Base-by-base conservation (phyloP, 2,329 filamentous ascomycete genomes). In the Fusarium papillatum region DNA sequence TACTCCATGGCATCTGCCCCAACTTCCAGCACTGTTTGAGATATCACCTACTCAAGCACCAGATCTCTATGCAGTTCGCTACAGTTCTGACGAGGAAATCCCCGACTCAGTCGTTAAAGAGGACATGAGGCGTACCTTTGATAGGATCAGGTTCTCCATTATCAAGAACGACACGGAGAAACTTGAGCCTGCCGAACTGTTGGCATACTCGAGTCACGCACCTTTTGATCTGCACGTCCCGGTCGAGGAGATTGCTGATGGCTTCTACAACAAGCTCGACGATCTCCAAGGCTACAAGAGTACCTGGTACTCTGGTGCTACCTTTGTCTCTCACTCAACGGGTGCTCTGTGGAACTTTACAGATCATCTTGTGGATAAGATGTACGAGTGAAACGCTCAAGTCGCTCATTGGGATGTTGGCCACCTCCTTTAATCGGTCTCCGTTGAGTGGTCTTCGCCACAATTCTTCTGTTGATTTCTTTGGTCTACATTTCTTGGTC, bases 341-440 rank as follows among this genome's bases (percentile, higher is more conserved):
- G 73, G 75, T 1, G 69, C 71, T 19, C 43, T 76, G 19, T 76
- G 75, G 75, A 76, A 76, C 64, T 76, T 76, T 50, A 76, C 75
- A 2, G 69, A 72, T 36, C 46, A 72, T 36, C 73, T 76, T 13
- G 70, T 76, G 19, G 75, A 76, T 5, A 70, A 64, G 10, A 76
- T 76, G 74, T 70, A 68, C 3, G 59, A 66, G 41, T 43, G 60
- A 64, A 6, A 9, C 1, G 50, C 2, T 31, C 10, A 19, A 38
- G 4, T 19, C 9, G n/a, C 5, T 24, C 13, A 2, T 57, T 57
- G 24, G 19, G 2, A n/a, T 1, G 19, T n/a, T 34, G 53, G 53
- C 8, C 1, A 16, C n/a, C 7, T n/a, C 13, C 11, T 2, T 31
- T 26, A 29, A 36, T 19, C 17, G 2, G 3, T n/a, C 7, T 57